Evolutionary conservation across 2,329 filamentous ascomycete species (phyloP), one percentile per base, ranked within the genome.

Genomic region (Cercospora janseana): DNA sequence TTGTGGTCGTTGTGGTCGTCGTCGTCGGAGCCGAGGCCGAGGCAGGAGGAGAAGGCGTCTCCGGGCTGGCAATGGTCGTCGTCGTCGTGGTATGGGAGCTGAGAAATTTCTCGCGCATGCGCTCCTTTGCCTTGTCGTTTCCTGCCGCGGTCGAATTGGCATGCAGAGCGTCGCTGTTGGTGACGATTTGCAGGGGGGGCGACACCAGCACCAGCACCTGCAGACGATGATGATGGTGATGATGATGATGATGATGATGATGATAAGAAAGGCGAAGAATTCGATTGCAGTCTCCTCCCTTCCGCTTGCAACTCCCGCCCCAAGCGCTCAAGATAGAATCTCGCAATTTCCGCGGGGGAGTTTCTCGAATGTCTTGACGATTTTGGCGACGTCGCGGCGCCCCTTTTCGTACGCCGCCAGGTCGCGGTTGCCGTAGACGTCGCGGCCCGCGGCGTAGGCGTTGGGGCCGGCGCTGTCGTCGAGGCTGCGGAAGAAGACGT

Each of bases 341-440:
- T 75, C n/a, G 79, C 77, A 52, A 87, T 79, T 59, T 86, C n/a
- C 83, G 20, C 69, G 66, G 2, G 88, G 86, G 21, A 92, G 58
- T 7, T 75, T 79, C 29, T 79, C 76, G 63, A 92, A 89, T 2
- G 75, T 75, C 53, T 76, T 81, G 0, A 73, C 70, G 20, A 95
- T 83, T 58, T 80, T 84, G 35, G 79, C 76, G 4, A 94, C 70
- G 60, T 92, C 87, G 56, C 80, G 77, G 45, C 90, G 77, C 0
- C 86, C 87, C 61, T 87, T 89, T 66, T 95, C 88, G 65, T 94
- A 95, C 1, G 85, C 86, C 29, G 86, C 85, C 42, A 95, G 68
- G 68, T 95, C 91, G 29, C 88, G 78, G 64, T 95, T 95, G 1
- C 88, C 90, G 64, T 95, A 95, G 0, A 95, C 85, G 66, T 95